Evolutionary conservation across 106 monocot species (phyloP), one percentile per base, ranked within the genome.

Genomic region (Dendrobium huoshanense): DNA sequence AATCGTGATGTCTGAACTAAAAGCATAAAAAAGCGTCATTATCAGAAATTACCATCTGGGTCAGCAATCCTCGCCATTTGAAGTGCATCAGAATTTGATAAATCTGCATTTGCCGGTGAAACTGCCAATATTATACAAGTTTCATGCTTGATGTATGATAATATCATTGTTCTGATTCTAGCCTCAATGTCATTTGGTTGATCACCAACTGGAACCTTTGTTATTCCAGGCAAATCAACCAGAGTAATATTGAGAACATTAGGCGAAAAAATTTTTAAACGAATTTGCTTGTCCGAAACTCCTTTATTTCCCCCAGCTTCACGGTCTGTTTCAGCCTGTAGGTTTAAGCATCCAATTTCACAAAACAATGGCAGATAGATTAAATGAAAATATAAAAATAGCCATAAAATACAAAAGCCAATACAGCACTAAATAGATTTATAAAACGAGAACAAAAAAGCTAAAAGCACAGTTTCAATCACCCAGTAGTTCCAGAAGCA

Each of bases 151-250:
- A 97, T 97, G 77, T 97, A 97, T 24, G 92, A 92, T 72, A 94
- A 79, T 55, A 97, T 97, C 97, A 94, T 94, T 75, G 90, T 97
- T 81, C 97, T 85, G 58, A 97, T 97, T 82, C 92, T 85, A 80
- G 91, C 90, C 75, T 94, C 94, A 77, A 97, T 97, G 79, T 97
- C 97, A 85, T 59, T 92, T 47, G 97, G 97, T 81, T 94, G 94
- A 78, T 97, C 97, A 77, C 94, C 97, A 77, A 96, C 96, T 54
- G 96, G 96, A 3, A 96, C 96, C 83, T 90, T 97, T 33, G 97
- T 97, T 73, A 97, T 97, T 87, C 97, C 97, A 79, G 94, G 97
- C 75, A 97, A 89, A 89, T 94, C 97, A 59, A 94, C 97, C 49
- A 94, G 78, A 27, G 96, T 94, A 9, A 97, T 97, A 79, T 94